Conservation (phyloP, 1,139 yeast species). For the Spencermartinsiella ligniputridi region DNA sequence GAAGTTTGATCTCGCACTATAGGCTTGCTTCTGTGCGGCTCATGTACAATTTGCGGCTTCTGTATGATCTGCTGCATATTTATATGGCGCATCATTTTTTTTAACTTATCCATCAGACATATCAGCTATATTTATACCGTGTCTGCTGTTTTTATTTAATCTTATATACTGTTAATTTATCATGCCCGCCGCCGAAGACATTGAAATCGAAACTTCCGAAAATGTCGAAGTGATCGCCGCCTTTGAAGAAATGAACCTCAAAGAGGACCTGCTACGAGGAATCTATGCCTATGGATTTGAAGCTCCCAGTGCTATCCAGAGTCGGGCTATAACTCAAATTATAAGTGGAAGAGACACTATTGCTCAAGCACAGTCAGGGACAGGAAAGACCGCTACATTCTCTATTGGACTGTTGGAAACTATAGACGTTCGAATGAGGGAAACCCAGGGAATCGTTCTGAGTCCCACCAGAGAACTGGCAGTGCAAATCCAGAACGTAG, state of each 20-base stretch:
- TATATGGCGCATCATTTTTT: too few relatives aligned
- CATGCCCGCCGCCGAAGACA: neutral
- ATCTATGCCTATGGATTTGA: constrained; percentile 91
- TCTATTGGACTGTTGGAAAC: constrained; percentile 86
- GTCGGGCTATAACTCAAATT: constrained; percentile 89
- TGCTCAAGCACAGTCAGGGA: constrained; percentile 98
- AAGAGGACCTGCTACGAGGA: constrained; percentile 60
- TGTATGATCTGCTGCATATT: too few relatives aligned
- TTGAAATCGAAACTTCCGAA: neutral
- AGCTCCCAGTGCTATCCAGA: constrained; percentile 92
- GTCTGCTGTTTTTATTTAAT: too few relatives aligned
- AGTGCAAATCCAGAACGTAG: constrained; percentile 79
- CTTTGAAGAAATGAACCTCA: constrained; percentile 2
- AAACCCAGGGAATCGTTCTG: constrained; percentile 62
- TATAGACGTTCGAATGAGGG: constrained; percentile 61
- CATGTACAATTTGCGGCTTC: too few relatives aligned
- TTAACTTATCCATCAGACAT: too few relatives aligned
- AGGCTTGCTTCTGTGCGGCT: too few relatives aligned
- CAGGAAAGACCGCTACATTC: constrained; percentile 97
- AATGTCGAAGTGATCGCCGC: neutral
- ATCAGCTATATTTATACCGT: too few relatives aligned
- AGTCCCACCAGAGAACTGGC: constrained; percentile 98
- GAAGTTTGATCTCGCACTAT: too few relatives aligned
- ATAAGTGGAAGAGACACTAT: constrained; percentile 87
- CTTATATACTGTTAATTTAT: too few relatives aligned